A percentile compares a stretch with the other conserved stretches of the same genome.
phyloP scores from a whole-genome alignment of 495 filamentous ascomycete species.

The Cercophora sp. region DNA sequence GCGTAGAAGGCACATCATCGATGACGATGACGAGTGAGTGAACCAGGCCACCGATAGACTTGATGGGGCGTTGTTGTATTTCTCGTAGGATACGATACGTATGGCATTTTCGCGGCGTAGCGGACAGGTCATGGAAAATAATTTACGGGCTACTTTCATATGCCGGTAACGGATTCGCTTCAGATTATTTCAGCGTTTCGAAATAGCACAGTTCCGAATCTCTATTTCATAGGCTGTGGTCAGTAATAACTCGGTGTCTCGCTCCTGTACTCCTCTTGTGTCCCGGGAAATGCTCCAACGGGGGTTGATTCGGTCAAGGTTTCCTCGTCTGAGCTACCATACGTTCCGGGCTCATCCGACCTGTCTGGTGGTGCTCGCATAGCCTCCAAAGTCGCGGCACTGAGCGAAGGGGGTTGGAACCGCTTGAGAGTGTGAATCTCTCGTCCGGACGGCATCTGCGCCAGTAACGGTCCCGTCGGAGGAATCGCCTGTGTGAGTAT shows the following conservation, averaged over 20 bases:
- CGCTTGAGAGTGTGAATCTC: conserved; percentile 70
- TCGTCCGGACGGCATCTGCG: conserved; percentile 78
- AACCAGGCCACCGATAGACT: too few species aligned
- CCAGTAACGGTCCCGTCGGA: conserved; percentile 60
- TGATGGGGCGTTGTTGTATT: too few species aligned
- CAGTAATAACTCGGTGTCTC: conserved; percentile 39
- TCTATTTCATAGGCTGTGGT: neutral
- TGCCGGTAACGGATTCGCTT: too few species aligned
- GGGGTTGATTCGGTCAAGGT: conserved; percentile 20
- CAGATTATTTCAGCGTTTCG: too few species aligned
- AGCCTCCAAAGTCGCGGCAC: conserved; percentile 50
- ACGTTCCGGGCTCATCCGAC: conserved; percentile 46
- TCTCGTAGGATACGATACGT: too few species aligned
- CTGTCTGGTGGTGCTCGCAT: conserved; percentile 48
- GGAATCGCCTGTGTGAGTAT: conserved; percentile 79
- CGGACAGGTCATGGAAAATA: conserved; percentile 1
- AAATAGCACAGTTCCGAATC: too few species aligned
- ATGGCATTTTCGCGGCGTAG: neutral
- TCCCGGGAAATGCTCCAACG: conserved; percentile 37
- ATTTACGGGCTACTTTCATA: neutral
- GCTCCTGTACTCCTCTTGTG: conserved; percentile 31
- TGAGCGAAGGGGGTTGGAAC: conserved; percentile 57
- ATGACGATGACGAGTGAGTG: conserved; percentile 51
- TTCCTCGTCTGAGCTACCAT: conserved; percentile 46
- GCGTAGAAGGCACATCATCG: conserved; percentile 42